phyloP scores from a whole-genome alignment of 2,329 filamentous ascomycete species.

The Aspergillus felis region DNA sequence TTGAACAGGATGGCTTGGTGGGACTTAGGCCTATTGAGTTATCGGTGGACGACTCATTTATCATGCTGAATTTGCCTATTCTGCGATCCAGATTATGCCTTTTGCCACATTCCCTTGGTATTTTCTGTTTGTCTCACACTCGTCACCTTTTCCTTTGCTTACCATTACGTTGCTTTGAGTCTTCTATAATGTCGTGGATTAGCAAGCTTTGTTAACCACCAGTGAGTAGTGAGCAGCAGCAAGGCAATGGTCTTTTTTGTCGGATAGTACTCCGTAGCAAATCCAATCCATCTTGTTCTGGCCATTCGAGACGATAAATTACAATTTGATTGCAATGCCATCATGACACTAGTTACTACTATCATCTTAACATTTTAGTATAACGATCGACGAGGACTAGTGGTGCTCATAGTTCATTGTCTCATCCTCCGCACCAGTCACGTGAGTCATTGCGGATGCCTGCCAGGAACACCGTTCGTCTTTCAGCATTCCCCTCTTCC shows the following conservation, averaged over 20 bases:
- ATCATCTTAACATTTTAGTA: too few species aligned
- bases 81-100: too few species aligned
- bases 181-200: not conserved
- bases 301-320: not conserved
- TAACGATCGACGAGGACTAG: not conserved
- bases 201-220: not conserved
- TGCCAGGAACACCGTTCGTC: conserved; percentile 9
- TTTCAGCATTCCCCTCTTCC: conserved; percentile 3
- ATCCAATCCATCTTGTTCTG: not conserved
- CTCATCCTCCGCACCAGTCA: conserved; percentile 2
- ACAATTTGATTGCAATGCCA: not conserved
- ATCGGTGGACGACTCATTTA: not conserved
- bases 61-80: not conserved
- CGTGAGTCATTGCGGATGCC: conserved; percentile 12
- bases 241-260: not conserved
- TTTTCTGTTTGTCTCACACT: not conserved
- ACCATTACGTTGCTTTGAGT: too few species aligned
- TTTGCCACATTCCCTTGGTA: not conserved
- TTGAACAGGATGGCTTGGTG: not conserved
- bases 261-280: not conserved
- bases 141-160: too few species aligned
- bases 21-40: not conserved
- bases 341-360: not conserved
- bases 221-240: not conserved
- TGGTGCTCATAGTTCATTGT: not conserved